Evolutionary conservation across 192 early-diverging fungal species (phyloP).

Genomic region (Coemansia sp.): DNA sequence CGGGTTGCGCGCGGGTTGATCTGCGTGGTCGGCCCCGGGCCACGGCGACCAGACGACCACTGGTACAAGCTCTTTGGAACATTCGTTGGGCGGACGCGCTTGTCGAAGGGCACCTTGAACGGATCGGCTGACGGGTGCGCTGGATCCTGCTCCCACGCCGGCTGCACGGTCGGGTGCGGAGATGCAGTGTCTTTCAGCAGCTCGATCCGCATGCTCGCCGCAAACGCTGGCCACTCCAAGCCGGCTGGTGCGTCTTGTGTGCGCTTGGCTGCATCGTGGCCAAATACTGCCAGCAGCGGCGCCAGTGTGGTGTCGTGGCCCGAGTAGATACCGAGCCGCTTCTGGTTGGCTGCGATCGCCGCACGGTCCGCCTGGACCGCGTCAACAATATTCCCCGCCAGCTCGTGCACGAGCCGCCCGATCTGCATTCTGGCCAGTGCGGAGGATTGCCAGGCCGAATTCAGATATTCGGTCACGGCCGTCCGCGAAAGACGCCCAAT

Average conservation of each 20-base stretch:
- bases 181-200: slow-evolving; percentile 38
- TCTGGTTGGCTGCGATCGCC: background rate
- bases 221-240: slow-evolving; percentile 36
- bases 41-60: slow-evolving; percentile 8
- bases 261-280: slow-evolving; percentile 7
- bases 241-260: background rate
- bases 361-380: slow-evolving; percentile 37
- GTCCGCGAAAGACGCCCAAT: slow-evolving; percentile 19
- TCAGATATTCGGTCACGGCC: slow-evolving; percentile 21
- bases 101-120: slow-evolving; percentile 17
- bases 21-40: background rate
- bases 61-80: slow-evolving; percentile 40
- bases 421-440: slow-evolving; percentile 33
- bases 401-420: slow-evolving; percentile 34
- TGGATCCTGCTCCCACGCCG: slow-evolving; percentile 37
- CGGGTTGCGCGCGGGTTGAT: slow-evolving; percentile 26
- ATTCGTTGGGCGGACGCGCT: slow-evolving; percentile 27
- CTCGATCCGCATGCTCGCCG: slow-evolving; percentile 42
- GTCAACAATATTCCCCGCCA: slow-evolving; percentile 20
- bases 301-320: slow-evolving; percentile 51
- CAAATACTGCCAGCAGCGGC: slow-evolving; percentile 38
- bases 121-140: slow-evolving; percentile 16
- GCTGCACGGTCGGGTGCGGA: slow-evolving; percentile 19
- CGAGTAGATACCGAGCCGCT: slow-evolving; percentile 32
- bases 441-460: slow-evolving; percentile 14